Evolutionary conservation across 345 rosid species (phyloP).

Genomic region (Ricinus communis): DNA sequence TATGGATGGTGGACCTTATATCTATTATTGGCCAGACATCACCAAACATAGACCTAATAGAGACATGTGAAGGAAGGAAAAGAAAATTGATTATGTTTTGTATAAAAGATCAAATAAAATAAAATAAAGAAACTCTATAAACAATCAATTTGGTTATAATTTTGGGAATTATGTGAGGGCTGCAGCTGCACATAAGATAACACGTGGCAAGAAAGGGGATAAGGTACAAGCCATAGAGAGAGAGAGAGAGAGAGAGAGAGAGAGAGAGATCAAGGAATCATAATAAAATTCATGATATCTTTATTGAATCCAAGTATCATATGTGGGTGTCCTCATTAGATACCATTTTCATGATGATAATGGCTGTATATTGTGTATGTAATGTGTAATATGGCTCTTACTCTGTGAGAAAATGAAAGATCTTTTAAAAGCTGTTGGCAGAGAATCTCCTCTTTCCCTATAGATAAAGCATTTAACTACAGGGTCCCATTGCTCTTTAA

Average conservation of each 20-base stretch:
- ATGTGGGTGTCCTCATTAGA: not conserved
- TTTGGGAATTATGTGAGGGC: slow-evolving; percentile 6
- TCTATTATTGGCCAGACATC: not conserved
- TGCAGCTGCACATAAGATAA: not conserved
- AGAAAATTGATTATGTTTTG: not conserved
- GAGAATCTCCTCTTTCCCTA: slow-evolving; percentile 6
- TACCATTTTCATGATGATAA: slow-evolving; percentile 17
- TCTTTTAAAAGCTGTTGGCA: not conserved
- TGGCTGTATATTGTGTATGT: not conserved
- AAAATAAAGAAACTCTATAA: not conserved
- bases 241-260: not conserved
- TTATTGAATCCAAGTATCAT: slow-evolving; percentile 19
- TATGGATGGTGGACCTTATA: not conserved
- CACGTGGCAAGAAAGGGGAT: slow-evolving; percentile 17
- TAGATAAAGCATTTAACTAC: slow-evolving; percentile 3
- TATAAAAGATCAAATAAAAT: not conserved
- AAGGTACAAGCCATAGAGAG: slow-evolving; percentile 4
- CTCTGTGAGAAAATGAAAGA: not conserved
- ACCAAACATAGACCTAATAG: not conserved
- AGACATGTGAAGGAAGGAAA: not conserved
- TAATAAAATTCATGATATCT: slow-evolving; percentile 13
- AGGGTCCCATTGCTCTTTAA: slow-evolving; percentile 18
- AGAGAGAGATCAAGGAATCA: slow-evolving; percentile 14
- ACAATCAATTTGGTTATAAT: not conserved
- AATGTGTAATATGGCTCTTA: too few species aligned